Base-by-base conservation (phyloP, 352 stramenopile genomes). In the Phytophthora capsici region DNA sequence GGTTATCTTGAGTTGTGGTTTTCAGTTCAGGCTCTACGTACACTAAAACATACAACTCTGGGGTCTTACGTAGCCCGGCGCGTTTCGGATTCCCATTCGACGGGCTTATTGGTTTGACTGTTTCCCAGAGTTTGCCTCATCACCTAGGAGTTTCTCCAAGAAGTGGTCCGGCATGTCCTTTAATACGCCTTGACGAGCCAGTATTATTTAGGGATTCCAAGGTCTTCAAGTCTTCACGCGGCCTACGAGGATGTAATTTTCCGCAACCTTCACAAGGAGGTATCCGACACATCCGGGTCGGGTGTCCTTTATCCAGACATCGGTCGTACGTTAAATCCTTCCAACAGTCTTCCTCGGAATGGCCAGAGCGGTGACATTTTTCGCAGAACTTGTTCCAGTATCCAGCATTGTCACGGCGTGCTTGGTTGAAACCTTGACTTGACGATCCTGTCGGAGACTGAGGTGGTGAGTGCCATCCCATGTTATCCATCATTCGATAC, bases 81-180 rank as follows among this genome's bases (percentile, higher is more conserved):
- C 50, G 38, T 59, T 38, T 51, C 45, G 57, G 56, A 50, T 54
- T 20, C 55, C 55, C 45, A 36, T 56, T 48, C 55, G 44, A 50
- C 49, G 49, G 55, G 63, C 49, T 48, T 51, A 43, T 16, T 66
- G n/a, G 63, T 71, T 71, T 71, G 40, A 66, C 57, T 20, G 14
- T 19, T 45, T 43, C 16, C 19, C 54, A 25, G 22, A 36, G 23
- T 47, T 37, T 9, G 26, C 40, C 1, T 53, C 44, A 4, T 23
- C 54, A 28, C 20, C 32, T n/a, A 38, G 2, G 4, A 10, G 13
- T 47, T 53, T 62, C 4, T 47, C 17, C 14, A 38, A 16, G n/a
- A 54, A 5, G 6, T 32, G 17, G 3, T 17, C 3, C 1, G 30
- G 41, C 20, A 62, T 3, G 7, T 30, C 23, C 17, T 62, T 45